A percentile compares a stretch with the other conserved stretches of the same genome.
phyloP scores from a whole-genome alignment of 192 early-diverging fungal species.

The Backusella parvicylindrica region DNA sequence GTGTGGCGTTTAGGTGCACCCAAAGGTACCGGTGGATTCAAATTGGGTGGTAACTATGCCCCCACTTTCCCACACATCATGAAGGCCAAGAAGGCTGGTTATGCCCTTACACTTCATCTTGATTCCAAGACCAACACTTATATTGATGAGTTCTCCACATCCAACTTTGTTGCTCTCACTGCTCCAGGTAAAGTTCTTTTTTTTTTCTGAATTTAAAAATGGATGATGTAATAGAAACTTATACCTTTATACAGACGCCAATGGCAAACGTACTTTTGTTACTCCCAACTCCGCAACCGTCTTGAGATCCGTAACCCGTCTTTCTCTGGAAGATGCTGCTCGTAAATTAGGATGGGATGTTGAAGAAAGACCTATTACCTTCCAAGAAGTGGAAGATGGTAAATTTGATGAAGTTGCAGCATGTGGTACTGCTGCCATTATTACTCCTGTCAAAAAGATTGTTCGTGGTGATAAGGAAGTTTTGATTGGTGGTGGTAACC shows the following conservation, averaged over 20 bases:
- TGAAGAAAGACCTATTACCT: conserved; percentile 51
- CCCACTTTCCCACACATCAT: conserved; percentile 56
- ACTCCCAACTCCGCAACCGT: conserved; percentile 63
- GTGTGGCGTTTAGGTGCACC: conserved; percentile 38
- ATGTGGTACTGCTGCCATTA: conserved; percentile 73
- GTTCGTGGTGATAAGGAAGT: conserved; percentile 46
- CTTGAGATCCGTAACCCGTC: conserved; percentile 67
- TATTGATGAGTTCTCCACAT: conserved; percentile 76
- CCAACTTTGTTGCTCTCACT: conserved; percentile 72
- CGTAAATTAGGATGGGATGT: conserved; percentile 58
- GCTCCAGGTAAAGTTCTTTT: conserved; percentile 44
- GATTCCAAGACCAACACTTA: conserved; percentile 59
- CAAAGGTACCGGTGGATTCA: conserved; percentile 56
- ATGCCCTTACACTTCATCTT: conserved; percentile 68
- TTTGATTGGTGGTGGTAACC: conserved; percentile 40
- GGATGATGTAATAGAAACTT: neutral
- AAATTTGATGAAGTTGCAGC: conserved; percentile 67
- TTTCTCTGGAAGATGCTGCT: conserved; percentile 59
- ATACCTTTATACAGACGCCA: conserved; percentile 1
- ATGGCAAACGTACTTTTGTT: conserved; percentile 53
- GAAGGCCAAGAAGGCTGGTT: conserved; percentile 61
- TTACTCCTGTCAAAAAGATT: conserved; percentile 69
- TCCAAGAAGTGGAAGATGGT: conserved; percentile 52
- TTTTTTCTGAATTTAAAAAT: neutral
- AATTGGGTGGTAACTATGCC: conserved; percentile 76